Evolutionary conservation across 1,284 basidiomycete species (phyloP).

Genomic region (Lentinula novae-zelandiae): DNA sequence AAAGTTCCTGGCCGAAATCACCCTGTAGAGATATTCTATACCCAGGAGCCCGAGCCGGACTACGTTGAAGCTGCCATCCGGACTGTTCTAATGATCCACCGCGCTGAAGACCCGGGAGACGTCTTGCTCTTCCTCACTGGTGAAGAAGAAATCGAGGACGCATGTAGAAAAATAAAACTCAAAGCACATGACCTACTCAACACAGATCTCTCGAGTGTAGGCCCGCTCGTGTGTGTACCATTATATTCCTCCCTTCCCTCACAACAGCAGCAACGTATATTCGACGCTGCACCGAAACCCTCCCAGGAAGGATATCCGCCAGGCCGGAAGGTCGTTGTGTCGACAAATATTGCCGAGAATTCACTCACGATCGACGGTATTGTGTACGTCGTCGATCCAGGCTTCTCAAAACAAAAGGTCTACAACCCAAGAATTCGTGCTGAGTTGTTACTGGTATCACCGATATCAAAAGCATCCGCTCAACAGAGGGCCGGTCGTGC

Average conservation of each 20-base stretch:
- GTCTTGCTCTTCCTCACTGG: conserved; percentile 95
- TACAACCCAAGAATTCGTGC: conserved; percentile 97
- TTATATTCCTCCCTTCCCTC: conserved; percentile 94
- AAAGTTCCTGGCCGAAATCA: conserved; percentile 96
- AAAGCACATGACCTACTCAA: conserved; percentile 81
- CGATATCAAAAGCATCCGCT: conserved; percentile 95
- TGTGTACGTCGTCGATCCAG: conserved; percentile 98
- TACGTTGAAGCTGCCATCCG: conserved; percentile 97
- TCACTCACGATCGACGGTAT: conserved; percentile 98
- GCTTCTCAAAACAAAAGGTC: conserved; percentile 96
- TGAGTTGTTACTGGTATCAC: conserved; percentile 90
- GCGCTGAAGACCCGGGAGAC: conserved; percentile 93
- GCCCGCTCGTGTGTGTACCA: conserved; percentile 86
- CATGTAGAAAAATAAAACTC: conserved; percentile 89
- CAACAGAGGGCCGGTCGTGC: conserved; percentile 97
- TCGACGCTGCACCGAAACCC: conserved; percentile 78
- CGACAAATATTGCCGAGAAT: conserved; percentile 98
- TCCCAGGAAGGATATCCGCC: conserved; percentile 67
- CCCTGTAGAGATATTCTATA: conserved; percentile 96
- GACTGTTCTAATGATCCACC: conserved; percentile 96
- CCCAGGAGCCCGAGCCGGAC: conserved; percentile 93
- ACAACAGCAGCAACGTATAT: conserved; percentile 93
- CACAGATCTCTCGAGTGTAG: conserved; percentile 71
- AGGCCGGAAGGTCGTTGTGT: conserved; percentile 92
- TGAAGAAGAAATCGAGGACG: conserved; percentile 98